Conservation (phyloP, 768 basidiomycete genomes). For the Rhizopogon sp. region DNA sequence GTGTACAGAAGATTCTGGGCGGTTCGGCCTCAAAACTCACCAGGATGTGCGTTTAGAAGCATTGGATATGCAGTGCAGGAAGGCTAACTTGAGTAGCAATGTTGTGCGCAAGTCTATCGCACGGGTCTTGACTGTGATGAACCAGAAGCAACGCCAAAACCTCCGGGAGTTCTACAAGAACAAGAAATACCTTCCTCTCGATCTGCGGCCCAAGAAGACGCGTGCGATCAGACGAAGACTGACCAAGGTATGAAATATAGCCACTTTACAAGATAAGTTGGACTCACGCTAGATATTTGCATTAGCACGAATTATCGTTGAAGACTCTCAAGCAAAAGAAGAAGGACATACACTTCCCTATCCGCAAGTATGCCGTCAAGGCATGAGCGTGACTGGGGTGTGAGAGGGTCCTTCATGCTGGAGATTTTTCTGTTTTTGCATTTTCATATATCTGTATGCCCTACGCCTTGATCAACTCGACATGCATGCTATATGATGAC, state of each 20-base stretch:
- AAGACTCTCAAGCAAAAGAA: slow-evolving; percentile 93
- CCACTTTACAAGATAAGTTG: background rate
- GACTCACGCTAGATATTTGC: slow-evolving; percentile 5
- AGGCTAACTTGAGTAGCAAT: slow-evolving; percentile 46
- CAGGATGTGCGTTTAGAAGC: slow-evolving; percentile 73
- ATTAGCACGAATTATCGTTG: slow-evolving; percentile 72
- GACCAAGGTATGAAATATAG: slow-evolving; percentile 62
- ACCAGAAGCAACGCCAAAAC: slow-evolving; percentile 96
- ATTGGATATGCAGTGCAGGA: background rate
- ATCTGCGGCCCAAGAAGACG: slow-evolving; percentile 97
- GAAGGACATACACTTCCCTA: slow-evolving; percentile 92
- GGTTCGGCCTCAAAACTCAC: slow-evolving; percentile 94
- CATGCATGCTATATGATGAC: slow-evolving; percentile 26
- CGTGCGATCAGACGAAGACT: slow-evolving; percentile 95
- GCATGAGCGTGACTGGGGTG: slow-evolving; percentile 46
- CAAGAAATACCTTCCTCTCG: slow-evolving; percentile 95
- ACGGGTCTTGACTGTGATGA: slow-evolving; percentile 96
- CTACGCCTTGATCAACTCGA: slow-evolving; percentile 28
- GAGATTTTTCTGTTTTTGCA: slow-evolving; percentile 23
- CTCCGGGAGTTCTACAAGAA: slow-evolving; percentile 97
- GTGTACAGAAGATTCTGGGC: slow-evolving; percentile 97
- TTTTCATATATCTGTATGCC: slow-evolving; percentile 33
- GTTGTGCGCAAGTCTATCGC: slow-evolving; percentile 98
- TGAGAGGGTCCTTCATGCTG: slow-evolving; percentile 5
- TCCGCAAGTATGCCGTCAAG: slow-evolving; percentile 94